These are phyloP conservation scores for Bretschneidera sinensis DNA, from an alignment of 345 rosid genomes.

Conservation along the genomic window DNA sequence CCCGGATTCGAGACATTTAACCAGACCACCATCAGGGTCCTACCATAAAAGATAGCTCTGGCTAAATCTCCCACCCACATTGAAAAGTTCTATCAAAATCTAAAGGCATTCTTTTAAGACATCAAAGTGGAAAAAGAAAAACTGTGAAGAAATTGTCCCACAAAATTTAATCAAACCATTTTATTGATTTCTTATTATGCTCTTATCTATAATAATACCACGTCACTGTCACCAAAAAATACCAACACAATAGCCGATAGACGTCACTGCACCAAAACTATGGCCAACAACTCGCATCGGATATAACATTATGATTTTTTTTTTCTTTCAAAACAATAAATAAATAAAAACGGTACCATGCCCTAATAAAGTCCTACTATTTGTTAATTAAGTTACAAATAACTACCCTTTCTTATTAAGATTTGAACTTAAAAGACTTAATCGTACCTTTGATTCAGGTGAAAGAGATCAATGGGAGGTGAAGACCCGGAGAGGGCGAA, in stretches of 20 bases:
- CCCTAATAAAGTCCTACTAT: no score
- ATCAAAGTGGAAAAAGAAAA: no score
- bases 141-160: not conserved
- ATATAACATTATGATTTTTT: no score
- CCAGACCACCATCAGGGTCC: conserved; percentile 26
- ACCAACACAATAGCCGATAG: not conserved
- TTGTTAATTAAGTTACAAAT: no score
- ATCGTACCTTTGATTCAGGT: conserved; percentile 49
- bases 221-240: not conserved
- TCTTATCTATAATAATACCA: no score
- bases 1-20: conserved; percentile 19
- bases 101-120: not conserved
- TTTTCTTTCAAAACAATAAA: no score
- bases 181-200: no score
- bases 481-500: conserved; percentile 46
- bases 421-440: no score
- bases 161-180: no score
- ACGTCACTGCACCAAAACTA: not conserved
- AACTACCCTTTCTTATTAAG: no score
- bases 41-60: conserved; percentile 1
- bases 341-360: no score
- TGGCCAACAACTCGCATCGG: not conserved
- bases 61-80: conserved; percentile 1
- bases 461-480: conserved; percentile 56
- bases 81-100: conserved; percentile 1